Evolutionary conservation across 192 early-diverging fungal species (phyloP).

Genomic region (Coemansia sp.): DNA sequence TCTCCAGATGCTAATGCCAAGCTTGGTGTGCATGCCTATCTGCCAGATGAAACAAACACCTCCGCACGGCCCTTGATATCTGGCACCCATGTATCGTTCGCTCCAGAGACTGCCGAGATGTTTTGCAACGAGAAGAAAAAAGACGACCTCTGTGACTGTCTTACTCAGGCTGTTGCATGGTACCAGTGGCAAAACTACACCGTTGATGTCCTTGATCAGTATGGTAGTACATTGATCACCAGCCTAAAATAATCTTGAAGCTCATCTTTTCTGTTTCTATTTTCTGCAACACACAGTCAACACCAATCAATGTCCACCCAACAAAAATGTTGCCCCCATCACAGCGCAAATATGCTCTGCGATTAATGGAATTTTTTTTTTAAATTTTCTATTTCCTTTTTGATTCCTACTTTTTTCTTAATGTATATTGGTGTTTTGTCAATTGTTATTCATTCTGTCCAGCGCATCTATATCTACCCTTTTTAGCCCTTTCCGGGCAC

Average conservation of each 20-base stretch:
- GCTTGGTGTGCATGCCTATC: not conserved
- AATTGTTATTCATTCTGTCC: not conserved
- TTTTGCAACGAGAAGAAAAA: conserved; percentile 46
- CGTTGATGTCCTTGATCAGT: conserved; percentile 16
- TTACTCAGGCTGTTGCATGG: conserved; percentile 51
- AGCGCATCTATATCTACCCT: conserved; percentile 1
- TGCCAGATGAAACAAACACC: not conserved
- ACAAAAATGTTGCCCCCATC: no score
- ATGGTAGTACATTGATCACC: conserved; percentile 21
- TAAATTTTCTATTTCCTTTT: not conserved
- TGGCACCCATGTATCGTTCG: conserved; percentile 20
- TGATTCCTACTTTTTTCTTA: not conserved
- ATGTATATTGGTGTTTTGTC: not conserved
- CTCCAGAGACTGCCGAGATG: conserved; percentile 21
- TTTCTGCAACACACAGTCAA: not conserved
- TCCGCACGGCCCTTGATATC: conserved; percentile 13
- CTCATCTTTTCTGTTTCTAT: not conserved
- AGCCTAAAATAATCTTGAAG: not conserved
- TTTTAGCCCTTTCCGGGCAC: not conserved
- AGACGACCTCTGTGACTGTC: conserved; percentile 54
- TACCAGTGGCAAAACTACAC: conserved; percentile 44
- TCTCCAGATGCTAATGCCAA: not conserved
- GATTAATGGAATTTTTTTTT: conserved; percentile 10
- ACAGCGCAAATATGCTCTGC: no score
- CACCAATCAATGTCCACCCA: no score